These are phyloP conservation scores for Russula virescens DNA, from an alignment of 768 basidiomycete species.

Conservation along the genomic window DNA sequence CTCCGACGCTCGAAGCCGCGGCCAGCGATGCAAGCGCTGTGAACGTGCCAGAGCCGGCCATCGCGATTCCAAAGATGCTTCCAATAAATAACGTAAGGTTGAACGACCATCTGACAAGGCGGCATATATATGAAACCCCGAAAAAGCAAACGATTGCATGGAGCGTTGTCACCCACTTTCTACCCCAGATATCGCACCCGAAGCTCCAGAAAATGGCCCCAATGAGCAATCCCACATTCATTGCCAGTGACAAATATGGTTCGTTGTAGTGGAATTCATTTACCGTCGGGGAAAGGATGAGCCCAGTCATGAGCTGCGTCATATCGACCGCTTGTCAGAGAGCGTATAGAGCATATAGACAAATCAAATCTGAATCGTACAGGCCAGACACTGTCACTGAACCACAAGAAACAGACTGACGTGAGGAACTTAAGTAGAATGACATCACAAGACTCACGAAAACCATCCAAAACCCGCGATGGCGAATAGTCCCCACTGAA, in stretches of 20 bases:
- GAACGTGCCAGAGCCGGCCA: slow-evolving; percentile 44
- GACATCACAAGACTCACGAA: slow-evolving; percentile 40
- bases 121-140: background rate
- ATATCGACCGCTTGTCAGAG: background rate
- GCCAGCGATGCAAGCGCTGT: slow-evolving; percentile 43
- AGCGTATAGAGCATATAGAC: background rate
- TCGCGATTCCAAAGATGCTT: slow-evolving; percentile 47
- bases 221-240: slow-evolving; percentile 48
- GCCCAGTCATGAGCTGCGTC: slow-evolving; percentile 36
- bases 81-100: slow-evolving; percentile 51
- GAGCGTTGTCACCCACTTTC: slow-evolving; percentile 31
- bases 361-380: slow-evolving; percentile 34
- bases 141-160: background rate
- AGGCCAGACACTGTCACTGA: slow-evolving; percentile 68
- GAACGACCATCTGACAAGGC: slow-evolving; percentile 40
- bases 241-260: slow-evolving; percentile 46
- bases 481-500: slow-evolving; percentile 55
- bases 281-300: slow-evolving; percentile 44
- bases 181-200: slow-evolving; percentile 48
- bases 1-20: slow-evolving; percentile 43
- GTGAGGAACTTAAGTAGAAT: background rate
- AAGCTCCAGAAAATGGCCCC: slow-evolving; percentile 47
- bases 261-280: slow-evolving; percentile 44
- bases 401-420: background rate
- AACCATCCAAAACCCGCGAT: slow-evolving; percentile 75